These are phyloP conservation scores for Mucor piriformis DNA, from an alignment of 371 early-diverging fungal species.

Conservation along the genomic window DNA sequence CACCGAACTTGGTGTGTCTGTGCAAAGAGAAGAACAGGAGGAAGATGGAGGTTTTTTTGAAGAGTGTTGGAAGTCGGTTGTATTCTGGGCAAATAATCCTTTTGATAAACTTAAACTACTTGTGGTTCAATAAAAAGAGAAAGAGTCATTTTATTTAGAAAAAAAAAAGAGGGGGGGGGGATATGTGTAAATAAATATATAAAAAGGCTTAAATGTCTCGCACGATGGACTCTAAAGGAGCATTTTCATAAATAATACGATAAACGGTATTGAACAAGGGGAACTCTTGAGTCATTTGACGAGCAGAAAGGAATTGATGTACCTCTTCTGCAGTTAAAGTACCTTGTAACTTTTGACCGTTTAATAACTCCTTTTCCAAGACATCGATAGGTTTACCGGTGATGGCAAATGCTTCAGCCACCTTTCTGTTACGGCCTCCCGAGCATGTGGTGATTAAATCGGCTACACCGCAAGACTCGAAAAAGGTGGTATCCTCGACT, in stretches of 20 bases:
- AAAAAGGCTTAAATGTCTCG: conserved; percentile 14
- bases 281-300: conserved; percentile 73
- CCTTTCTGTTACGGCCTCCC: conserved; percentile 95
- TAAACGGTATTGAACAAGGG: conserved; percentile 91
- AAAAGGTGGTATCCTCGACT: conserved; percentile 89
- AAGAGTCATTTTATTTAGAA: neutral
- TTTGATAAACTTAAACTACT: too few species aligned
- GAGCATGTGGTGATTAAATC: conserved; percentile 95
- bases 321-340: conserved; percentile 92
- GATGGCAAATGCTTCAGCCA: conserved; percentile 89
- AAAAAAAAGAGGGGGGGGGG: too few species aligned
- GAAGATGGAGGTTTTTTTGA: too few species aligned
- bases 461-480: conserved; percentile 97
- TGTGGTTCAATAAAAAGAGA: neutral
- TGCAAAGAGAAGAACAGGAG: too few species aligned
- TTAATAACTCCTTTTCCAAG: conserved; percentile 89
- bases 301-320: conserved; percentile 72
- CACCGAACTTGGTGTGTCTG: too few species aligned
- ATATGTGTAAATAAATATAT: neutral
- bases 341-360: conserved; percentile 99
- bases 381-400: conserved; percentile 90
- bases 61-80: too few species aligned
- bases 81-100: too few species aligned
- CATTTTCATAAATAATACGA: conserved; percentile 82
- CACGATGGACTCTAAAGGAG: conserved; percentile 43